Conservation (phyloP, 768 basidiomycete species). For the Lactarius trivialis region DNA sequence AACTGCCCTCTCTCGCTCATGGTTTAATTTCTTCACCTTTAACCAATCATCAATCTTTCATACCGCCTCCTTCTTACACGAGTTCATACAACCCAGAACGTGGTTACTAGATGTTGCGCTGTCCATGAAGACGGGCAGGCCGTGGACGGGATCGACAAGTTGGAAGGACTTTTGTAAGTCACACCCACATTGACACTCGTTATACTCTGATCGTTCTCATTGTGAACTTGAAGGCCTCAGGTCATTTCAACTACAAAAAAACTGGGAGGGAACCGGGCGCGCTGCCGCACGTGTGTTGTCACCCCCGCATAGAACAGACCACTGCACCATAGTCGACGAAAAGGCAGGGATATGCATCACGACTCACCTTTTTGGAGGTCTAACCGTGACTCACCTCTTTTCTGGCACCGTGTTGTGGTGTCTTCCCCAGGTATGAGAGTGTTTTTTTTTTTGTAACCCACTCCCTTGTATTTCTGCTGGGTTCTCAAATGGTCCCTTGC, state of each 20-base stretch:
- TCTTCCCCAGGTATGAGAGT: constrained; percentile 43
- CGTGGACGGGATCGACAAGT: not conserved
- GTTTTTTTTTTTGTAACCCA: not conserved
- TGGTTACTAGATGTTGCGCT: constrained; percentile 29
- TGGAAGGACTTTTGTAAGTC: not conserved
- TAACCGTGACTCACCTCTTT: constrained; percentile 51
- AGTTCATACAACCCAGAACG: constrained; percentile 29
- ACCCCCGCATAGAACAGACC: constrained; percentile 38
- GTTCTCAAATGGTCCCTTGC: constrained; percentile 2
- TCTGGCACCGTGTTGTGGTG: constrained; percentile 51
- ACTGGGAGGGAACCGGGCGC: constrained; percentile 50
- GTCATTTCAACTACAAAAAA: constrained; percentile 39
- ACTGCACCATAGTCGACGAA: constrained; percentile 76
- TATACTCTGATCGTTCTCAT: constrained; percentile 3
- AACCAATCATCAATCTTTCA: constrained; percentile 53
- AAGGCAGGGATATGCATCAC: constrained; percentile 50
- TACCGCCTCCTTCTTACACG: constrained; percentile 37
- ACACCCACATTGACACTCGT: constrained; percentile 28
- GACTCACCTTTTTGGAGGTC: constrained; percentile 48
- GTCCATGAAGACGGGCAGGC: constrained; percentile 26
- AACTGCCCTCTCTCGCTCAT: constrained; percentile 16
- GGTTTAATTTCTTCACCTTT: constrained; percentile 34
- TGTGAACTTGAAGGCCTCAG: constrained; percentile 40
- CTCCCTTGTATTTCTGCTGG: not conserved
- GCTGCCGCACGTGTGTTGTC: constrained; percentile 34